These are phyloP conservation scores for Sporothrix sp. DNA, from an alignment of 2,329 filamentous ascomycete species.

Conservation along the genomic window DNA sequence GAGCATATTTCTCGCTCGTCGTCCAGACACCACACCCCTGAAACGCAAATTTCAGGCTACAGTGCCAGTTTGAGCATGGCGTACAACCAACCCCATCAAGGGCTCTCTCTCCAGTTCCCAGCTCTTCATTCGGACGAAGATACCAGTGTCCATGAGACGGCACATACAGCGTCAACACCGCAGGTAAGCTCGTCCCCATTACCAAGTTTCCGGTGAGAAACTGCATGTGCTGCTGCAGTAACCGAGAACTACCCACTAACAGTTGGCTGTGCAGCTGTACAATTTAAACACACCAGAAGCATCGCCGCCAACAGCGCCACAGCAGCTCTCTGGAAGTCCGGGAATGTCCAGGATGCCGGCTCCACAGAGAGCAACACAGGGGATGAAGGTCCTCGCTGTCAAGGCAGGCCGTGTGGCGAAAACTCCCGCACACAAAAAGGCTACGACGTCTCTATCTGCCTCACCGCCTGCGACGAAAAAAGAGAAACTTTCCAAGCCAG, in stretches of 20 bases:
- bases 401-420: constrained; percentile 28
- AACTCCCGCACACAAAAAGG: constrained; percentile 34
- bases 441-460: background rate
- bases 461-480: constrained; percentile 22
- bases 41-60: constrained; percentile 23
- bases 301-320: constrained; percentile 31
- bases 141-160: background rate
- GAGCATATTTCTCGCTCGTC: constrained; percentile 28
- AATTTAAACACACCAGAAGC: constrained; percentile 22
- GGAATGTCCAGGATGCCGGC: constrained; percentile 20
- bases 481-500: constrained; percentile 31
- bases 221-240: background rate
- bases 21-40: constrained; percentile 31
- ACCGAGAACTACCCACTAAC: no score
- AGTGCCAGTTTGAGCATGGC: constrained; percentile 24
- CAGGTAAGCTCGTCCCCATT: constrained; percentile 4
- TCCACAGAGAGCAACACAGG: constrained; percentile 21
- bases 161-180: background rate
- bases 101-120: constrained; percentile 16
- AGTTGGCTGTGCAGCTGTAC: background rate
- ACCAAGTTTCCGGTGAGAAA: background rate
- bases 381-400: constrained; percentile 27
- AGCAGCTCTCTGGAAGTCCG: constrained; percentile 23
- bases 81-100: constrained; percentile 21
- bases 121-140: constrained; percentile 5